Evolutionary conservation across 2,329 filamentous ascomycete species (phyloP), one percentile per base, ranked within the genome.

Genomic region (Colletotrichum echinochloae): DNA sequence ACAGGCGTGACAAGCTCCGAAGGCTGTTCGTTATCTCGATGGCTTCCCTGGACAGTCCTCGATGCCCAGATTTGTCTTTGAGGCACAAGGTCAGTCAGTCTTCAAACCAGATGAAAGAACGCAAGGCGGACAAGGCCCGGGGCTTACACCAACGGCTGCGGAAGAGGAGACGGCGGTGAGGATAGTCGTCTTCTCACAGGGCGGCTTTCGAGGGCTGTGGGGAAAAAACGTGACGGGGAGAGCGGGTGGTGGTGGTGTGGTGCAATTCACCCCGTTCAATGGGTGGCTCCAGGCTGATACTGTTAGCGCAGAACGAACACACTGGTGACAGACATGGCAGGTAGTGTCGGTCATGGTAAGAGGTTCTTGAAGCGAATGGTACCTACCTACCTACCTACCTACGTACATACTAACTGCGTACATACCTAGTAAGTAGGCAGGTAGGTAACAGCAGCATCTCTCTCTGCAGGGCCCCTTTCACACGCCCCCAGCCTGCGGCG

Each of bases 401-500:
- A 44, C 0, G 18, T 54, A 33, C 30, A 5, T 51, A 44, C 26
- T 16, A 12, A 23, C 9, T n/a, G 20, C 20, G 39, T 35, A 56
- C n/a, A 49, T 44, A 65, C 23, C 11, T 37, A 12, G 35, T 39
- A 16, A 5, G 35, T 35, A 35, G 35, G 39, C 20, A 39, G 37
- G 37, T 39, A 41, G 3, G 16, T 18, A 41, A 18, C 11, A 20
- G 41, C 5, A 44, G 35, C 16, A 14, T 35, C 44, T 48, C 35
- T 28, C 33, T 30, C 52, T 61, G 63, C 35, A 52, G 48, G 51
- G 28, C n/a, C 57, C 64, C 60, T 70, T 44, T n/a, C 70, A 59
- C 70, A 66, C 49, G 60, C 66, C 60, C 65, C 70, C 61, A 52
- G 66, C 60, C 49, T 56, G 55, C 57, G 60, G 65, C 70, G 66